Evolutionary conservation across 2,329 filamentous ascomycete genomes (phyloP), one percentile per base, ranked within the genome.

Genomic region (Chalara sp.): DNA sequence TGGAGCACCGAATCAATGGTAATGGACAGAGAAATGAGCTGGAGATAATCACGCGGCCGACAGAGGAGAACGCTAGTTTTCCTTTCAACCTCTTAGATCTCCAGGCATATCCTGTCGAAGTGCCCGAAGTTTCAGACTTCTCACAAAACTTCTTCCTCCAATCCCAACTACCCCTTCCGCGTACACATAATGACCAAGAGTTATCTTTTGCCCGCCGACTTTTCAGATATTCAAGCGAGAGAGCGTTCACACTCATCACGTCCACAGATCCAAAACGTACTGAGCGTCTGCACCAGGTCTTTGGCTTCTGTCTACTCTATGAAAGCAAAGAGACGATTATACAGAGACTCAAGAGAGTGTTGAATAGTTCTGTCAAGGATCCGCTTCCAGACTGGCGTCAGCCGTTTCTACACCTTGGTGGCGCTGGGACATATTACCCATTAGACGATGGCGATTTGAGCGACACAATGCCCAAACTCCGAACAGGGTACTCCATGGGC

Each of bases 201-300:
- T 70, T 73, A 1, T 83, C 77, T 1, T 91, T 95, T 58, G 81
- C 82, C 8, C 80, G 87, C 6, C 77, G 85, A 5, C 70, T 95
- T 5, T 85, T 88, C 46, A 79, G 88, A 41, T 74, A 74, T 48
- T 75, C 81, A 2, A 58, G 83, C 1, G 87, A 95, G 66, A 68
- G 73, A 30, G 86, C 76, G 1, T 79, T 83, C 51, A 68, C 72
- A 3, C 67, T 91, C 1, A 72, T 87, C 3, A 69, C 64, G 11
- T 72, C 73, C 63, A 61, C 68, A 2, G 68, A 73, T 74, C 79
- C 45, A 6, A 44, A 49, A 8, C 72, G 76, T 0, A 72, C 74
- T 2, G 64, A 70, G 2, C 66, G 66, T 1, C 72, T 82, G 50
- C 68, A 72, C n/a, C 74, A 76, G 33, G 74, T 83, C 1, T 91